These are phyloP conservation scores for Diaporthe citri DNA, from an alignment of 2,329 filamentous ascomycete genomes.

Conservation along the genomic window DNA sequence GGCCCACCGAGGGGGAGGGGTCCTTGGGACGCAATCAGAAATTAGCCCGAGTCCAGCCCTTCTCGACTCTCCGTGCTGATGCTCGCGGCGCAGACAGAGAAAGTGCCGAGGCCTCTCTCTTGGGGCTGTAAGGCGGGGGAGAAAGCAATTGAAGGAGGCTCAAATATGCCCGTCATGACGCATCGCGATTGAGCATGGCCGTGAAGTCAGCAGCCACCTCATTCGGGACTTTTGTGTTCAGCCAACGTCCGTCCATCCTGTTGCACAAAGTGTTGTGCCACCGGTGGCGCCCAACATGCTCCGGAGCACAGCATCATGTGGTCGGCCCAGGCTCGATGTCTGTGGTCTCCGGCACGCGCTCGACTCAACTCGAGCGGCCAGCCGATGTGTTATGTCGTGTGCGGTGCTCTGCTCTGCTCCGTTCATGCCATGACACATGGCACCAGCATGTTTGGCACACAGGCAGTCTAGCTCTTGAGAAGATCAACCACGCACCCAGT, in stretches of 20 bases:
- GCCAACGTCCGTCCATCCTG: neutral
- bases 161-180: neutral
- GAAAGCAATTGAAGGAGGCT: conserved; percentile 6
- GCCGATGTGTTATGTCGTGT: neutral
- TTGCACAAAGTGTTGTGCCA: neutral
- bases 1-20: conserved; percentile 36
- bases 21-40: conserved; percentile 5
- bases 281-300: conserved; percentile 18
- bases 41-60: neutral
- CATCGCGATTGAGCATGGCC: neutral
- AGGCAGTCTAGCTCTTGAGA: conserved; percentile 1
- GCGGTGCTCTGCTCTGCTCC: neutral
- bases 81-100: neutral
- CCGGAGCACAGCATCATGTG: neutral
- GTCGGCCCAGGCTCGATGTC: neutral
- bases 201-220: neutral
- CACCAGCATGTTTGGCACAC: too few species aligned
- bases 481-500: conserved; percentile 4
- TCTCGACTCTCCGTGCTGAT: neutral
- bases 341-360: conserved; percentile 1
- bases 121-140: neutral
- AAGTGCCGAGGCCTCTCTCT: neutral
- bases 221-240: conserved; percentile 9
- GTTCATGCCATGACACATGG: conserved; percentile 30
- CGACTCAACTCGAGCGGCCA: conserved; percentile 5